These are phyloP conservation scores for Parafenestella ontariensis DNA, from an alignment of 2,329 filamentous ascomycete species.

Conservation along the genomic window DNA sequence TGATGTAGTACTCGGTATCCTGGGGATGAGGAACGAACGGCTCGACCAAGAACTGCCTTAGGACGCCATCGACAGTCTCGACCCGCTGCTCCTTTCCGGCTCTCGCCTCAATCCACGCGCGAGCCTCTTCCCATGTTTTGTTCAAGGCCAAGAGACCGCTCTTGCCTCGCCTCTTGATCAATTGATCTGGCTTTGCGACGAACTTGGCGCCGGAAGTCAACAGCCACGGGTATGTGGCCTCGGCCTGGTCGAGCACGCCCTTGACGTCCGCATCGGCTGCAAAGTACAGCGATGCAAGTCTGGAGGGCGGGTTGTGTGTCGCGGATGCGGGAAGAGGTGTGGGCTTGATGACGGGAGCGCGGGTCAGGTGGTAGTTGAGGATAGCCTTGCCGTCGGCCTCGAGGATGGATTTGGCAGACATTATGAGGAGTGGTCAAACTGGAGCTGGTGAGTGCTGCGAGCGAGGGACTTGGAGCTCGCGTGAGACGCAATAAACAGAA, in stretches of 20 bases:
- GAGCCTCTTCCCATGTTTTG: slow-evolving; percentile 95
- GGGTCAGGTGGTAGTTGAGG: slow-evolving; percentile 99
- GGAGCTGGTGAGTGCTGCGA: slow-evolving; percentile 32
- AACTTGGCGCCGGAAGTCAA: slow-evolving; percentile 84
- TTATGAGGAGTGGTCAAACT: slow-evolving; percentile 55
- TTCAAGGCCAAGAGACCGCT: slow-evolving; percentile 95
- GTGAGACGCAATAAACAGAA: slow-evolving; percentile 17
- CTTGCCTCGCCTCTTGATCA: slow-evolving; percentile 99
- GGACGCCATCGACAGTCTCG: slow-evolving; percentile 85
- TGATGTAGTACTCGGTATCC: slow-evolving; percentile 99
- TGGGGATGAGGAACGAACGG: slow-evolving; percentile 96
- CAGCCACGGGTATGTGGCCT: slow-evolving; percentile 96
- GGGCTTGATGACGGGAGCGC: slow-evolving; percentile 96
- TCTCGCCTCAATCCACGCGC: slow-evolving; percentile 90
- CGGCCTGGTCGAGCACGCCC: slow-evolving; percentile 90
- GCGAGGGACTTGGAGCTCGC: slow-evolving; percentile 15
- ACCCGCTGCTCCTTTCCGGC: slow-evolving; percentile 93
- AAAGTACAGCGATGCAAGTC: slow-evolving; percentile 92
- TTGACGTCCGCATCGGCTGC: slow-evolving; percentile 83
- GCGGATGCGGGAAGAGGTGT: slow-evolving; percentile 84
- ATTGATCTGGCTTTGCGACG: slow-evolving; percentile 98
- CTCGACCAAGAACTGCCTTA: slow-evolving; percentile 97
- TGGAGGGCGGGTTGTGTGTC: slow-evolving; percentile 91
- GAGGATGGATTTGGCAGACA: slow-evolving; percentile 96
- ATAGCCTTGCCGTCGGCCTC: slow-evolving; percentile 99